These are phyloP conservation scores for Globisporangium alternatum DNA, from an alignment of 352 stramenopile genomes.

Conservation along the genomic window DNA sequence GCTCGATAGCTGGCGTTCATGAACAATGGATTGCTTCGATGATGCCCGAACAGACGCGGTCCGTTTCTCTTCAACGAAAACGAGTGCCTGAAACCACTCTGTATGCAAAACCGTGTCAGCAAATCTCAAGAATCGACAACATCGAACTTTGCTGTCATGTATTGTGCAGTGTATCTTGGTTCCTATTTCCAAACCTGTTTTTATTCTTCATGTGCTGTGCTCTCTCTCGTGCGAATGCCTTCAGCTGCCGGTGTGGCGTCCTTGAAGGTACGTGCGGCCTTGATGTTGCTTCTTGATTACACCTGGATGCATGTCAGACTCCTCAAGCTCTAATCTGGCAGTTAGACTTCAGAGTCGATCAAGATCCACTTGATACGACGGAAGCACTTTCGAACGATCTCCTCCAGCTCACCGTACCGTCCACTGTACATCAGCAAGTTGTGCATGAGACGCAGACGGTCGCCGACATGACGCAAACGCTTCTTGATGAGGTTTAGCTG, in stretches of 20 bases:
- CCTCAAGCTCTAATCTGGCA: background rate
- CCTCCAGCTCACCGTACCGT: constrained; percentile 77
- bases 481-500: constrained; percentile 90
- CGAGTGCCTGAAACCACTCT: background rate
- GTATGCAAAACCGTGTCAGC: background rate
- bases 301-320: background rate
- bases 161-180: constrained; percentile 5
- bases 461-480: constrained; percentile 79
- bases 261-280: background rate
- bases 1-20: background rate
- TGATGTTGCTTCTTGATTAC: background rate
- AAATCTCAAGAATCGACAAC: background rate
- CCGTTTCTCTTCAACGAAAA: background rate
- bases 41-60: constrained; percentile 1
- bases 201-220: constrained; percentile 1
- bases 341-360: constrained; percentile 87
- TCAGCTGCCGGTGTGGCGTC: background rate
- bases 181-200: background rate
- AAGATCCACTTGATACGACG: constrained; percentile 91
- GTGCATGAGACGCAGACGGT: constrained; percentile 85
- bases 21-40: background rate
- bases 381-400: constrained; percentile 91
- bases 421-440: constrained; percentile 89
- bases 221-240: constrained; percentile 1
- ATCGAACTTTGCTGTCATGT: background rate